Conservation (phyloP, 331 rosid species). For the Telfairia occidentalis region DNA sequence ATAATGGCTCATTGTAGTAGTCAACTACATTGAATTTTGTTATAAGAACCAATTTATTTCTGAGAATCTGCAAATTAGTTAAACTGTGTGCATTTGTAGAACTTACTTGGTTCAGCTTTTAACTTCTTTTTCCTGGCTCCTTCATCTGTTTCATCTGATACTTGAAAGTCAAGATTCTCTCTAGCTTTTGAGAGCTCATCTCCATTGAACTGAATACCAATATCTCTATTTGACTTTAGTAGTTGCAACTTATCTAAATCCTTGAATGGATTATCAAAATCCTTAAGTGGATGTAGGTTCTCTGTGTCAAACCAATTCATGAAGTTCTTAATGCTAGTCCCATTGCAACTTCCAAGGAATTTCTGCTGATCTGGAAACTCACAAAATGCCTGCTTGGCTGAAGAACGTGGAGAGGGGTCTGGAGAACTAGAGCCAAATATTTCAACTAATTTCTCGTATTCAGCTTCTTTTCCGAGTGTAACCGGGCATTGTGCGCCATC, state of each 20-base stretch:
- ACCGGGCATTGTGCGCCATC: constrained; percentile 25
- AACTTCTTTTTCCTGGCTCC: constrained; percentile 51
- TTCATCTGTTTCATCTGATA: constrained; percentile 30
- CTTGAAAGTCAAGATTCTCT: constrained; percentile 38
- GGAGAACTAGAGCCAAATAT: neutral
- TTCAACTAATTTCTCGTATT: constrained; percentile 46
- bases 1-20: constrained; percentile 33
- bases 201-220: constrained; percentile 53
- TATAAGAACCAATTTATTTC: constrained; percentile 11
- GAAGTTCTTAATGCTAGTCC: constrained; percentile 47
- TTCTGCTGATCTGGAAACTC: constrained; percentile 37
- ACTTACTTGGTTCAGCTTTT: constrained; percentile 49
- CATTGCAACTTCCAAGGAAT: constrained; percentile 50
- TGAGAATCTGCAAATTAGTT: constrained; percentile 10
- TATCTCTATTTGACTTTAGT: constrained; percentile 35
- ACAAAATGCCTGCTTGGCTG: constrained; percentile 34
- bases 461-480: constrained; percentile 59
- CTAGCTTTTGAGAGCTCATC: constrained; percentile 46
- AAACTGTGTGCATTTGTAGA: constrained; percentile 8
- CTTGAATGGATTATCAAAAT: constrained; percentile 25
- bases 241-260: constrained; percentile 26
- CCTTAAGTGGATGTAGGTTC: constrained; percentile 33
- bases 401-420: constrained; percentile 16
- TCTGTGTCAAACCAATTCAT: constrained; percentile 51
- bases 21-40: constrained; percentile 41